A percentile compares a stretch with the other conserved stretches of the same genome.
Evolutionary conservation across 495 filamentous ascomycete species (phyloP).

Genomic region (Talaromyces trachyspermus): DNA sequence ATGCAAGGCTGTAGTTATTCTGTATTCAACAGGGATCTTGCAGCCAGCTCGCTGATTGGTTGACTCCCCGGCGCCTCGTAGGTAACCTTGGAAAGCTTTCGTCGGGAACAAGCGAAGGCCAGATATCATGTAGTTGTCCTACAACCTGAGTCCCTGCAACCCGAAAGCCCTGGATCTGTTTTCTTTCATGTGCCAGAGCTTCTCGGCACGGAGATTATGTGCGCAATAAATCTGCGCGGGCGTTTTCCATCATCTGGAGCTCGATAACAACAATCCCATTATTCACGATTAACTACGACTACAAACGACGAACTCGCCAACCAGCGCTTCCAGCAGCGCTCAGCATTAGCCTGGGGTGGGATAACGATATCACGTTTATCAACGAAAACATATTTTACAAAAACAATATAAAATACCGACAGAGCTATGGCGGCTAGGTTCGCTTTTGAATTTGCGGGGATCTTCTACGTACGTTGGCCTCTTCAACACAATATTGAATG

Average conservation of each 20-base stretch:
- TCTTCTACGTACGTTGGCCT: constrained; percentile 30
- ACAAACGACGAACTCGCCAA: background rate
- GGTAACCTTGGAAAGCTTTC: no score
- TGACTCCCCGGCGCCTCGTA: no score
- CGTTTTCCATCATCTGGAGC: constrained; percentile 6
- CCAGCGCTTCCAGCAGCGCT: background rate
- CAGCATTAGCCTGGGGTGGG: background rate
- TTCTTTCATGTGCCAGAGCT: no score
- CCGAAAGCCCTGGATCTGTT: no score
- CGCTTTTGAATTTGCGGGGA: constrained; percentile 30
- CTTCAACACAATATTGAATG: constrained; percentile 17
- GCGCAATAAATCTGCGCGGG: constrained; percentile 1
- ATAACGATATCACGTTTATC: no score
- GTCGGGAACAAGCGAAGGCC: no score
- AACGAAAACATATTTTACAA: background rate
- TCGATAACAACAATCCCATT: no score
- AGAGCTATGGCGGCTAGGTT: constrained; percentile 30
- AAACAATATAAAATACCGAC: background rate
- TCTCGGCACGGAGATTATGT: background rate
- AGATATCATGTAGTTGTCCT: no score
- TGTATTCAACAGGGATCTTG: no score
- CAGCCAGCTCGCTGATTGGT: no score
- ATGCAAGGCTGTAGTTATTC: no score
- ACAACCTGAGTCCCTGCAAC: no score
- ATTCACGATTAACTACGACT: background rate